Base-by-base conservation (phyloP, 2,329 filamentous ascomycete genomes). In the Septoria petroselini region DNA sequence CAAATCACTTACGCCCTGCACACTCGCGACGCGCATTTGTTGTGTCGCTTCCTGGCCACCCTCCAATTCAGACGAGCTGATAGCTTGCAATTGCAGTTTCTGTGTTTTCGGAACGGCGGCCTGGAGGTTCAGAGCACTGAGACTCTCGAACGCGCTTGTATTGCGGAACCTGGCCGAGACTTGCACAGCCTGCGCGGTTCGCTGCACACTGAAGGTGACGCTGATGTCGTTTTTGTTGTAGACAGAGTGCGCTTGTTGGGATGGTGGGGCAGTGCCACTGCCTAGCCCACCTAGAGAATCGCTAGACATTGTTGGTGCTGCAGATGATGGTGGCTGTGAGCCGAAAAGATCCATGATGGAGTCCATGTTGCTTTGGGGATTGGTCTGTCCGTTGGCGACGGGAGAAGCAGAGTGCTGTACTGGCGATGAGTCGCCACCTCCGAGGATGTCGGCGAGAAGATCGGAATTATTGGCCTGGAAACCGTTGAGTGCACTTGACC, bases 41-140 rank as follows among this genome's bases (percentile, higher is more conserved):
- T 97, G 93, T 53, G 85, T 90, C 12, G 90, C 91, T 66, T 95
- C 90, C 34, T 85, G 81, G 11, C 88, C 88, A 5, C 84, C 82
- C 9, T 76, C 81, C 35, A 98, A 68, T 25, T 94, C 88, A 3
- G 84, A 74, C 58, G 82, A 88, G 59, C 88, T 95, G 59, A 98
- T 95, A 51, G 85, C 88, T 68, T 94, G 85, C 58, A 98, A 74
- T 67, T 96, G 90, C 63, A 98, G 73, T 68, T 93, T 95, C 72
- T 98, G 93, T 37, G 87, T 89, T 73, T 97, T 98, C 7, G 93
- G 93, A 46, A 98, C 93, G 1, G 93, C 93, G 35, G 91, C 93
- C 69, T 98, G 93, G 58, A 98, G 70, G 19, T 88, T 88, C 23
- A 97, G 87, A 38, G 80, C 81, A 12, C 83, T 83, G 41, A 97